Evolutionary conservation across 345 rosid species (phyloP), one percentile per base, ranked within the genome.

Genomic region (Melastoma malabathricum): DNA sequence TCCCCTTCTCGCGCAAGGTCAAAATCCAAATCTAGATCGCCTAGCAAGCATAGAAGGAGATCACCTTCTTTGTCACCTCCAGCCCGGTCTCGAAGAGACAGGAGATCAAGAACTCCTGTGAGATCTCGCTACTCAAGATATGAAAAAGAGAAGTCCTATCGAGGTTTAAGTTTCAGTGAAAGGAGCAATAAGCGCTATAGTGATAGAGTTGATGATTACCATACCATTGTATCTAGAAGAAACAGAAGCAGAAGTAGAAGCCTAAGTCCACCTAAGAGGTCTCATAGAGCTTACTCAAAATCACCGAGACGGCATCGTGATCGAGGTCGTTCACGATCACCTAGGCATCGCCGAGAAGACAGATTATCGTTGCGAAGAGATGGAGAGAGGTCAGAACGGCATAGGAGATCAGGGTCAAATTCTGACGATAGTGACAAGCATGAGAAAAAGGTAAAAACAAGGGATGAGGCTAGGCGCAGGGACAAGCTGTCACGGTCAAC

Each of bases 1-100:
- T 81, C 86, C 49, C 51, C 64, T 10, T 71, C 95, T 58, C 77
- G 56, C 60, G 81, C 80, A 19, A 78, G 75, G 61, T 81, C 94
- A 18, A 87, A 70, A 65, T 80, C 96, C 41, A 89, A 69, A 59
- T 83, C 93, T 0, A 72, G 72, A 54, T 92, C 96, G 46, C 97
- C 97, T 10, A 66, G 82, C 18, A 77, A 56, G 63, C 80, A 75
- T 66, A 71, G 77, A 52, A 71, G 61, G 69, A 82, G 76, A 67
- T 82, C 96, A 63, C 84, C 75, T 29, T 59, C 94, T 50, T 79
- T 70, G 60, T 87, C 88, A 5, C 92, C 94, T 61, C 78, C 75
- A 0, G 60, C 74, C 45, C 88, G 71, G 20, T 68, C 52, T 47
- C 77, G 58, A n/a, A 72, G 92, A 70, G 75, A 70, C 55, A 71